These are phyloP conservation scores for Dacryopinax primogenitus DNA, from an alignment of 768 basidiomycete genomes.

Conservation along the genomic window DNA sequence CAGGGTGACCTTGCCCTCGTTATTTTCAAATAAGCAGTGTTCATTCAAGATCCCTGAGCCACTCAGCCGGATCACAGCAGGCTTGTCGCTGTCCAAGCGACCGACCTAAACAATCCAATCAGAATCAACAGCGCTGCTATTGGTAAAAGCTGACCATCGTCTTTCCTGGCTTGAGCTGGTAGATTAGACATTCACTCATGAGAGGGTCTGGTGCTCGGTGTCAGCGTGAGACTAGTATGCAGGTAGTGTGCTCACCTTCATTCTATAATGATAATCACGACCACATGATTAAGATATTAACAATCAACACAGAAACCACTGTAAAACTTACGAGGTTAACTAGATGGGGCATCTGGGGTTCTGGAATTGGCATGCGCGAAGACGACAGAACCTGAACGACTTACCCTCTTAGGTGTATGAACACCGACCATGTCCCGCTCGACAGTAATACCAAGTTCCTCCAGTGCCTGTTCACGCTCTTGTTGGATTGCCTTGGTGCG, in stretches of 20 bases:
- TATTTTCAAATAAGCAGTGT: slow-evolving; percentile 85
- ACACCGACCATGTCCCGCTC: slow-evolving; percentile 96
- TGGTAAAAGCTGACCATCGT: slow-evolving; percentile 44
- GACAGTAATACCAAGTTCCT: slow-evolving; percentile 94
- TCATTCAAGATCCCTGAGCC: slow-evolving; percentile 84
- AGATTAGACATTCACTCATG: slow-evolving; percentile 90
- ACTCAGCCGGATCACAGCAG: slow-evolving; percentile 80
- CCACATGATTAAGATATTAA: slow-evolving; percentile 9
- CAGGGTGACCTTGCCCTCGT: slow-evolving; percentile 69
- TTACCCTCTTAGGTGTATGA: slow-evolving; percentile 88
- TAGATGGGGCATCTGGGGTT: slow-evolving; percentile 70
- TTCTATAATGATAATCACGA: slow-evolving; percentile 34
- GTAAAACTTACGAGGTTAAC: slow-evolving; percentile 61
- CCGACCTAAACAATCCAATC: slow-evolving; percentile 46
- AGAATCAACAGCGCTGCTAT: neutral
- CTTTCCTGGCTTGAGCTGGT: slow-evolving; percentile 77
- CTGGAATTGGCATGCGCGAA: neutral
- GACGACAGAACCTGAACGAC: neutral
- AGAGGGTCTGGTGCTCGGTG: slow-evolving; percentile 52
- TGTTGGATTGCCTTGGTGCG: slow-evolving; percentile 91
- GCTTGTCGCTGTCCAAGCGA: slow-evolving; percentile 66
- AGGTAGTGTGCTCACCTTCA: slow-evolving; percentile 41
- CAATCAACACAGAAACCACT: too few species aligned
- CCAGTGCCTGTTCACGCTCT: slow-evolving; percentile 92
- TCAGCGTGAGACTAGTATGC: neutral